These are phyloP conservation scores for Vitis hybrid DNA, from an alignment of 177 flowering plant genomes.

Conservation along the genomic window DNA sequence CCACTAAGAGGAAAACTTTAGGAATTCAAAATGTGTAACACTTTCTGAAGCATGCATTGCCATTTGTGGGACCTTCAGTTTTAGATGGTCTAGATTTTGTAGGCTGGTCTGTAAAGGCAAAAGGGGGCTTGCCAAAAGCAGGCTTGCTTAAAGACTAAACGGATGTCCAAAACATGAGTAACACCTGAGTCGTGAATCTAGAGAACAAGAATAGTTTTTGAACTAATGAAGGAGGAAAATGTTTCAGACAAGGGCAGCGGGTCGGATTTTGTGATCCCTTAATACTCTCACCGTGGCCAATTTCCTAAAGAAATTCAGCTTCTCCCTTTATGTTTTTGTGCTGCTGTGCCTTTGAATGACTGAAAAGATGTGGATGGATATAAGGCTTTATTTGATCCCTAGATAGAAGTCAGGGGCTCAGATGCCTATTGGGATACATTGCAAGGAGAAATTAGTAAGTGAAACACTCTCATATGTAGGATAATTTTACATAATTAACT, in stretches of 20 bases:
- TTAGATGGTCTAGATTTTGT: slow-evolving; percentile 2
- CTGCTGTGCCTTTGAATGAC: slow-evolving; percentile 20
- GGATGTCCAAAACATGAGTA: slow-evolving; percentile 9
- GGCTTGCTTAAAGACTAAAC: neutral
- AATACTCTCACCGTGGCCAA: slow-evolving; percentile 1
- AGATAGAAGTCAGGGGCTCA: too few species aligned
- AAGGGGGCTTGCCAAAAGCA: slow-evolving; percentile 13
- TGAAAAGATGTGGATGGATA: slow-evolving; percentile 1
- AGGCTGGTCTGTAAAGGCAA: slow-evolving; percentile 10
- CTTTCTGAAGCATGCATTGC: neutral
- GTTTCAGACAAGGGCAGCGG: slow-evolving; percentile 7
- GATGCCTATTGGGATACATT: too few species aligned
- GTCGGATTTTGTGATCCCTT: slow-evolving; percentile 12
- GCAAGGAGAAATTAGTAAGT: too few species aligned
- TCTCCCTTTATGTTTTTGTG: slow-evolving; percentile 5
- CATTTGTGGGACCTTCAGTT: neutral
- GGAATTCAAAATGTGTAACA: too few species aligned
- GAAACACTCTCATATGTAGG: neutral
- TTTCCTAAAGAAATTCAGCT: slow-evolving; percentile 3
- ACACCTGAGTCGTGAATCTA: slow-evolving; percentile 14
- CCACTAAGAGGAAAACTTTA: too few species aligned
- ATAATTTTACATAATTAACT: neutral
- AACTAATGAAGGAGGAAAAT: too few species aligned
- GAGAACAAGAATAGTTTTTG: slow-evolving; percentile 15
- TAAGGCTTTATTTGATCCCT: too few species aligned